Evolutionary conservation across 768 basidiomycete species (phyloP).

Genomic region (Pluteus cervinus): DNA sequence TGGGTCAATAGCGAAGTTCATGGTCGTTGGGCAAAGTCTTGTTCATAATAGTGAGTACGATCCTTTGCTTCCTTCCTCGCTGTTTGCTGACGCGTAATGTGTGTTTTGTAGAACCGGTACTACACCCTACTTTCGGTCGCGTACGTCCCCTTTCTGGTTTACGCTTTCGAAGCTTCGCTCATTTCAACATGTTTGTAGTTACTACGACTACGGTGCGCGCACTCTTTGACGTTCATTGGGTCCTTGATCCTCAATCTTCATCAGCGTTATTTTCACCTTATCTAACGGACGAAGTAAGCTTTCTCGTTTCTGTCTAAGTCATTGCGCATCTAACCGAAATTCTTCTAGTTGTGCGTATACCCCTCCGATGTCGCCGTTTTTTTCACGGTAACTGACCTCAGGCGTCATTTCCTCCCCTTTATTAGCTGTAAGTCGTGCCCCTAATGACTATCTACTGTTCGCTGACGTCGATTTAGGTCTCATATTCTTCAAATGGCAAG

Average conservation of each 20-base stretch:
- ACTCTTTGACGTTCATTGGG: not conserved
- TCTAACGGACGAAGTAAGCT: constrained; percentile 33
- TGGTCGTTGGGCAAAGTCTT: constrained; percentile 51
- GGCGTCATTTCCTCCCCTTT: not conserved
- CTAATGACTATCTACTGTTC: not conserved
- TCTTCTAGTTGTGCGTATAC: constrained; percentile 19
- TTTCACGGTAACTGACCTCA: not conserved
- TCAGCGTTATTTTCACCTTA: constrained; percentile 32
- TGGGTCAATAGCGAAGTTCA: constrained; percentile 34
- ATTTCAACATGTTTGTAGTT: constrained; percentile 23
- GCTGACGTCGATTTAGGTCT: constrained; percentile 22
- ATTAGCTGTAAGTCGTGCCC: constrained; percentile 8
- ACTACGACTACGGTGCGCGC: constrained; percentile 48
- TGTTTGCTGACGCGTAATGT: constrained; percentile 1
- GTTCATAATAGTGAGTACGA: constrained; percentile 42
- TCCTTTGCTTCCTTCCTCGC: not conserved
- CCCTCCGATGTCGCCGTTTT: not conserved
- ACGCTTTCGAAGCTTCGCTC: constrained; percentile 1
- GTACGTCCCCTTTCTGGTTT: constrained; percentile 26
- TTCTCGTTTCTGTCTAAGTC: constrained; percentile 1
- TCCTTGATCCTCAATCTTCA: constrained; percentile 6
- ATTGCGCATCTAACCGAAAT: not conserved
- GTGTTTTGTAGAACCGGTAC: constrained; percentile 50
- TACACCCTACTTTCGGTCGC: constrained; percentile 43
- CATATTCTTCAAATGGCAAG: constrained; percentile 52